Conservation (phyloP, 306 rosid genomes). For the Pachyrhizus erosus region DNA sequence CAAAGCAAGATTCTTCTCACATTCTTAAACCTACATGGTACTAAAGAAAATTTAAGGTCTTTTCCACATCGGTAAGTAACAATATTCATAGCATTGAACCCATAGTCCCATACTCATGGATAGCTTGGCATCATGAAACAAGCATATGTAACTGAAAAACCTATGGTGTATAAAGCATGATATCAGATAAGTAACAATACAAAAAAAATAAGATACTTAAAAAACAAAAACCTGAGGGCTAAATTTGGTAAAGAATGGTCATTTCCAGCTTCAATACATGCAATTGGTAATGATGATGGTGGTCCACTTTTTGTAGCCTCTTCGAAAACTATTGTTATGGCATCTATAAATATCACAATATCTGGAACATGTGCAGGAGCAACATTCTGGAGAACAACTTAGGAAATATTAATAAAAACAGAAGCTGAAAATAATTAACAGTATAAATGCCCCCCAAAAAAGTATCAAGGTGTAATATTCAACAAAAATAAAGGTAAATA, state of each 20-base stretch:
- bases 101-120: not conserved
- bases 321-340: constrained; percentile 88
- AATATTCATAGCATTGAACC: not conserved
- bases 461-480: constrained; percentile 5
- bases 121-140: constrained; percentile 5
- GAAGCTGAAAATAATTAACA: constrained; percentile 7
- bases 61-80: not conserved
- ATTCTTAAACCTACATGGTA: constrained; percentile 7
- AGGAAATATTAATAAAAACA: constrained; percentile 35
- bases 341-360: constrained; percentile 84
- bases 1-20: not conserved
- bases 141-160: not conserved
- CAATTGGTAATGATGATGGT: constrained; percentile 77
- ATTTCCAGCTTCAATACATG: constrained; percentile 88
- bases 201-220: constrained; percentile 32
- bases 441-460: not conserved
- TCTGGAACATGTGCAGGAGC: constrained; percentile 84
- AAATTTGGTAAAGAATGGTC: constrained; percentile 87
- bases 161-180: constrained; percentile 4
- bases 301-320: constrained; percentile 85
- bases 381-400: constrained; percentile 72
- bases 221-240: constrained; percentile 80
- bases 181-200: constrained; percentile 12
- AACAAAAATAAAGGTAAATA: not conserved
- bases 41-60: constrained; percentile 26